phyloP scores from a whole-genome alignment of 2,329 filamentous ascomycete species.

The Stemphylium lycopersici region DNA sequence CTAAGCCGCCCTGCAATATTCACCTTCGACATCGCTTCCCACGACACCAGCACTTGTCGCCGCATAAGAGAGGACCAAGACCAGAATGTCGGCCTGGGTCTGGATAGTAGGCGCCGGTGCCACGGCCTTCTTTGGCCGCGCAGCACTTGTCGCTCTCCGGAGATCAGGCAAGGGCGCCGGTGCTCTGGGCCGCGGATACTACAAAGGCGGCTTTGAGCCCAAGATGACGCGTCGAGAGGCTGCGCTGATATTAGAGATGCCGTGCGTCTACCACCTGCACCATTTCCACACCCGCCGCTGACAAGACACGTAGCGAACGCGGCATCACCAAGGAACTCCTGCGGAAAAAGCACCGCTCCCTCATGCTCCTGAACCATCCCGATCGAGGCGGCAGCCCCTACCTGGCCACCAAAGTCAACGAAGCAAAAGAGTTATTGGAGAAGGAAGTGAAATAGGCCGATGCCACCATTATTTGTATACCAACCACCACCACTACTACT shows the following conservation, averaged over 20 bases:
- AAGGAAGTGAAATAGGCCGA: conserved; percentile 59
- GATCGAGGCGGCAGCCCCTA: conserved; percentile 97
- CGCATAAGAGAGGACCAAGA: conserved; percentile 12
- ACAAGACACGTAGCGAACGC: conserved; percentile 68
- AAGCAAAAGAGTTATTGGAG: conserved; percentile 95
- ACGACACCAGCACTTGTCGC: background rate
- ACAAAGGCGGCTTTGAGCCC: conserved; percentile 97
- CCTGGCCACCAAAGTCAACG: conserved; percentile 96
- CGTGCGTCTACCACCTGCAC: conserved; percentile 62
- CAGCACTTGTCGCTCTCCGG: conserved; percentile 86
- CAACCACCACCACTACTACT: conserved; percentile 12
- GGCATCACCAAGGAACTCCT: conserved; percentile 89
- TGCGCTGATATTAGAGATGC: conserved; percentile 85
- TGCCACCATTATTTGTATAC: conserved; percentile 17
- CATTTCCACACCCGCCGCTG: background rate
- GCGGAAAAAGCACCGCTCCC: conserved; percentile 90
- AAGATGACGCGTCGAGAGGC: conserved; percentile 95
- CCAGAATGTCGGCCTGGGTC: conserved; percentile 63
- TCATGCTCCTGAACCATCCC: conserved; percentile 98
- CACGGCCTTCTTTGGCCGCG: conserved; percentile 78
- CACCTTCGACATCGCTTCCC: background rate
- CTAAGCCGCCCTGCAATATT: background rate
- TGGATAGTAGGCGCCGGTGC: conserved; percentile 67
- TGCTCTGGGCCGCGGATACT: conserved; percentile 87
- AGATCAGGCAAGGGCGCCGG: conserved; percentile 73